These are phyloP conservation scores for Verbena officinalis DNA, from an alignment of 257 asterid species.

Conservation along the genomic window DNA sequence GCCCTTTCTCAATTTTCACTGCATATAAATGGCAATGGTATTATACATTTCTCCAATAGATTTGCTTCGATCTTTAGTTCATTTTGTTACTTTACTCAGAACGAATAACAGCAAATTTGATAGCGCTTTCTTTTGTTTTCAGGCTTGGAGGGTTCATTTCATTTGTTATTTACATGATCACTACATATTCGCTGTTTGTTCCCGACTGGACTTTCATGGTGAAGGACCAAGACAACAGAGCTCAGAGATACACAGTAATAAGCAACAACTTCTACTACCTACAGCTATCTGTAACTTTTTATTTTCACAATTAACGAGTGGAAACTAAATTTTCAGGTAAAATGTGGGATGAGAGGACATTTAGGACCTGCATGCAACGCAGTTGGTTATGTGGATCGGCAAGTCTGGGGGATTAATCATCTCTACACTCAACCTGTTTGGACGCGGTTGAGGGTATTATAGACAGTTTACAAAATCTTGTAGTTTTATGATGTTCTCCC, in stretches of 20 bases:
- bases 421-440: slow-evolving; percentile 76
- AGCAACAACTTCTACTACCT: not conserved
- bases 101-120: not conserved
- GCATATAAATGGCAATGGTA: slow-evolving; percentile 95
- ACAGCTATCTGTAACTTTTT: slow-evolving; percentile 7
- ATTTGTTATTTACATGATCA: slow-evolving; percentile 63
- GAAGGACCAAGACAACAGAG: slow-evolving; percentile 21
- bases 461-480: not conserved
- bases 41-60: not conserved
- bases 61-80: not conserved
- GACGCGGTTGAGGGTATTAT: slow-evolving; percentile 49
- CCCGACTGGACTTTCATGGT: slow-evolving; percentile 79
- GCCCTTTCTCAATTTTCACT: slow-evolving; percentile 63
- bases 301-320: not conserved
- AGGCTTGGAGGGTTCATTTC: slow-evolving; percentile 80
- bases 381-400: slow-evolving; percentile 88
- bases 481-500: too few species aligned
- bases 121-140: not conserved
- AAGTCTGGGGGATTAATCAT: slow-evolving; percentile 89
- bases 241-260: slow-evolving; percentile 51
- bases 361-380: slow-evolving; percentile 94
- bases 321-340: slow-evolving; percentile 52
- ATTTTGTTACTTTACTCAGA: not conserved
- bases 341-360: slow-evolving; percentile 96
- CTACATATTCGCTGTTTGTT: slow-evolving; percentile 63